Percentiles rank a stretch among this genome's conserved stretches.
phyloP scores from a whole-genome alignment of 306 rosid genomes.

The Prunus campanulata region DNA sequence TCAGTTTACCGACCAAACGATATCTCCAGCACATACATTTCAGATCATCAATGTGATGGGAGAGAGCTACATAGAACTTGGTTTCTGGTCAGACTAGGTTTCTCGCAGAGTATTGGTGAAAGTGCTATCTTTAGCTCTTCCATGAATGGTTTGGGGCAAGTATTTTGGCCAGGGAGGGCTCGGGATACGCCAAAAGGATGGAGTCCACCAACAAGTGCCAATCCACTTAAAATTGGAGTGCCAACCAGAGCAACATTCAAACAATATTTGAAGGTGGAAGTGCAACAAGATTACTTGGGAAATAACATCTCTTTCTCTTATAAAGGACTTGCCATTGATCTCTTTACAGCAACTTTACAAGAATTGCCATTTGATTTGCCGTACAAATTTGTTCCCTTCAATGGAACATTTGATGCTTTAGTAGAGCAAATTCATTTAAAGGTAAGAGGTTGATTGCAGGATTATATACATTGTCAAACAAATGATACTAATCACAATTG shows the following conservation, averaged over 20 bases:
- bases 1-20: slow-evolving; percentile 15
- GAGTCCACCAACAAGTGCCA: background rate
- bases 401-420: slow-evolving; percentile 6
- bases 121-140: background rate
- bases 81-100: slow-evolving; percentile 22
- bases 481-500: background rate
- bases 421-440: slow-evolving; percentile 7
- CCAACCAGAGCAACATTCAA: background rate
- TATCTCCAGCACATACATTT: slow-evolving; percentile 18
- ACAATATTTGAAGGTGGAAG: slow-evolving; percentile 14
- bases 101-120: background rate
- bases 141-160: slow-evolving; percentile 1
- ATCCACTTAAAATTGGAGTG: slow-evolving; percentile 10
- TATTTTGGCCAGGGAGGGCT: slow-evolving; percentile 23
- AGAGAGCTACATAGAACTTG: slow-evolving; percentile 7
- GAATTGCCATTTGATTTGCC: slow-evolving; percentile 17
- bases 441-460: background rate
- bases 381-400: background rate
- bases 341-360: background rate
- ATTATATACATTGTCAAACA: background rate
- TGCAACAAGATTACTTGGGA: background rate
- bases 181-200: slow-evolving; percentile 10
- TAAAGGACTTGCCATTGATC: slow-evolving; percentile 10
- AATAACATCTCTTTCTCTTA: background rate
- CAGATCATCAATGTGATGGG: slow-evolving; percentile 29